Evolutionary conservation across 768 basidiomycete genomes (phyloP).

Genomic region (Mycena belliarum): DNA sequence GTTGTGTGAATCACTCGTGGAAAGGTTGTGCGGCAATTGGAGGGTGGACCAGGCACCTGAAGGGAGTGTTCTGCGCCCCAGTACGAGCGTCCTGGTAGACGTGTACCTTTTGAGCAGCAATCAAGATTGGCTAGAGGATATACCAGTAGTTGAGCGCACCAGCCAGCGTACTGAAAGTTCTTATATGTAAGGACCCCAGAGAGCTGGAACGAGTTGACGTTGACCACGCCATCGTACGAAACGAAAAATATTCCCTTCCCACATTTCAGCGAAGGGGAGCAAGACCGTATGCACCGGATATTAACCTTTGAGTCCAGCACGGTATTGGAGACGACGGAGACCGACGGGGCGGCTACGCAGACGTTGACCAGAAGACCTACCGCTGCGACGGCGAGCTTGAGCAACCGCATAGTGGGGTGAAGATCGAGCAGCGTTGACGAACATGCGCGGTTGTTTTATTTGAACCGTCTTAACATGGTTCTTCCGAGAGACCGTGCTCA

Average conservation of each 20-base stretch:
- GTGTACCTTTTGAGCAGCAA: slow-evolving; percentile 31
- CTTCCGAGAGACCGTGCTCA: too few relatives aligned
- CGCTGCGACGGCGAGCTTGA: not conserved
- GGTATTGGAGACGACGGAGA: slow-evolving; percentile 40
- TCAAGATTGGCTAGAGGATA: not conserved
- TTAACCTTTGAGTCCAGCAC: slow-evolving; percentile 33
- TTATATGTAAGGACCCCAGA: slow-evolving; percentile 41
- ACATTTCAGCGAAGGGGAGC: not conserved
- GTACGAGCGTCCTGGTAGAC: slow-evolving; percentile 37
- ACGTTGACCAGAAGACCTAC: slow-evolving; percentile 6
- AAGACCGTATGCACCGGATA: not conserved
- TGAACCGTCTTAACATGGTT: too few relatives aligned
- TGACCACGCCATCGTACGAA: slow-evolving; percentile 48
- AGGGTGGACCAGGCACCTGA: slow-evolving; percentile 43
- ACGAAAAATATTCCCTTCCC: slow-evolving; percentile 43
- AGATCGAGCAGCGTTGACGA: not conserved
- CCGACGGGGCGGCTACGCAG: slow-evolving; percentile 37
- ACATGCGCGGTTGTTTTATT: too few relatives aligned
- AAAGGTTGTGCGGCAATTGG: slow-evolving; percentile 43
- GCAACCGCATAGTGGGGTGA: slow-evolving; percentile 1
- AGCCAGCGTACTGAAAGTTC: slow-evolving; percentile 44
- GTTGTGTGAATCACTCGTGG: slow-evolving; percentile 45
- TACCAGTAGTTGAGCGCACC: slow-evolving; percentile 21
- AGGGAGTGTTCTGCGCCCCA: slow-evolving; percentile 42
- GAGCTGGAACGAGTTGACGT: slow-evolving; percentile 49